These are phyloP conservation scores for Wickerhamiella bombiphila DNA, from an alignment of 805 yeast species.

Conservation along the genomic window DNA sequence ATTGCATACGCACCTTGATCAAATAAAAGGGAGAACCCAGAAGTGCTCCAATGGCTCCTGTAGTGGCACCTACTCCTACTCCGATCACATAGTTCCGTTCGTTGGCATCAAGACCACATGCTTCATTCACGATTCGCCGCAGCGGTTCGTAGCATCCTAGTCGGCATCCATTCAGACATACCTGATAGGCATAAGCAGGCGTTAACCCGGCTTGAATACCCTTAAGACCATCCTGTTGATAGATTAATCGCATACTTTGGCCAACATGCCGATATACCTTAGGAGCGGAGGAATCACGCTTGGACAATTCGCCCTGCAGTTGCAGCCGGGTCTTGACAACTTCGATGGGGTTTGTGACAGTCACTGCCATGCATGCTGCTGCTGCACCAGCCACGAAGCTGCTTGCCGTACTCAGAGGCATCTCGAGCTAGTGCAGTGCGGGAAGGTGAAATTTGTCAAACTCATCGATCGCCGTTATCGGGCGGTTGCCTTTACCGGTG, in stretches of 20 bases:
- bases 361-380: constrained; percentile 97
- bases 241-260: constrained; percentile 66
- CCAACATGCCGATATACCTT: constrained; percentile 66
- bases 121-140: constrained; percentile 42
- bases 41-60: constrained; percentile 83
- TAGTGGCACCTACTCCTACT: constrained; percentile 61
- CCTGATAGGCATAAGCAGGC: constrained; percentile 82
- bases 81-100: constrained; percentile 50
- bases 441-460: too few relatives aligned
- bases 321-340: constrained; percentile 92
- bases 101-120: constrained; percentile 34
- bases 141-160: constrained; percentile 88
- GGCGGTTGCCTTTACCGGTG: too few relatives aligned
- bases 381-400: constrained; percentile 83
- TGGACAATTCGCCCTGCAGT: constrained; percentile 77
- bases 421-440: too few relatives aligned
- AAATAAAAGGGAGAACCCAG: constrained; percentile 85
- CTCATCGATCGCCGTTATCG: too few relatives aligned
- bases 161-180: constrained; percentile 86
- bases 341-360: constrained; percentile 92
- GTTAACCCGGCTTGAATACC: constrained; percentile 83
- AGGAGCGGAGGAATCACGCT: constrained; percentile 26
- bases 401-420: constrained; percentile 21
- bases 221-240: constrained; percentile 65
- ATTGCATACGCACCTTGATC: constrained; percentile 93